phyloP scores from a whole-genome alignment of 2,329 filamentous ascomycete species.

The Fusarium acutatum region DNA sequence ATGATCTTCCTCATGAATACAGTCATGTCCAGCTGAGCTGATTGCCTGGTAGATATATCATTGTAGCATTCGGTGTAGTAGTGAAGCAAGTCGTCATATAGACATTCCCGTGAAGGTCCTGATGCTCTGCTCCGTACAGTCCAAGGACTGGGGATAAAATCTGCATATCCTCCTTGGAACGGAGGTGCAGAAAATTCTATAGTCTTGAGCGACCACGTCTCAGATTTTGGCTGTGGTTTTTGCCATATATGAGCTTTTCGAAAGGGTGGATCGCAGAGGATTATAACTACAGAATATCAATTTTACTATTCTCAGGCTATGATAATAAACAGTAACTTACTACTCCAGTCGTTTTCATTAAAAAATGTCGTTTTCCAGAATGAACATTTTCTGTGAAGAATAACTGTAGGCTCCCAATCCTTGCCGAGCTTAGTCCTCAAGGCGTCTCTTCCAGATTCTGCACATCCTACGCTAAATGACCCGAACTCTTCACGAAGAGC shows the following conservation, averaged over 20 bases:
- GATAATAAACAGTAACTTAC: background rate
- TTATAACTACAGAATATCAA: background rate
- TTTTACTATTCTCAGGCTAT: background rate
- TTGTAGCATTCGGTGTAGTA: conserved; percentile 1
- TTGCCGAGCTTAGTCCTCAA: background rate
- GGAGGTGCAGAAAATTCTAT: background rate
- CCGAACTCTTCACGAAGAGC: background rate
- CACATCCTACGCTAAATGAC: background rate
- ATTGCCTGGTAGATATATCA: background rate
- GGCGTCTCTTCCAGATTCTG: background rate
- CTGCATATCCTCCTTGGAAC: conserved; percentile 1
- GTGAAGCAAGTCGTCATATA: background rate
- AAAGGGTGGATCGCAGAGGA: background rate
- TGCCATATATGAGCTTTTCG: background rate
- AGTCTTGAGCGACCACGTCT: background rate
- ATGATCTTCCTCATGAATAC: background rate
- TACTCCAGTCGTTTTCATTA: background rate
- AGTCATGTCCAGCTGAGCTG: background rate
- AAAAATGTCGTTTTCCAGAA: background rate
- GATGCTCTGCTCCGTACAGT: background rate
- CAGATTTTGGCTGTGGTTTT: background rate
- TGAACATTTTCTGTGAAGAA: conserved; percentile 1
- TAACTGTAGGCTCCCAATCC: background rate
- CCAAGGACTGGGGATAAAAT: background rate
- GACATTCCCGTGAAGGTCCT: background rate